These are phyloP conservation scores for Diplodia corticola DNA, from an alignment of 2,329 filamentous ascomycete genomes.

Conservation along the genomic window DNA sequence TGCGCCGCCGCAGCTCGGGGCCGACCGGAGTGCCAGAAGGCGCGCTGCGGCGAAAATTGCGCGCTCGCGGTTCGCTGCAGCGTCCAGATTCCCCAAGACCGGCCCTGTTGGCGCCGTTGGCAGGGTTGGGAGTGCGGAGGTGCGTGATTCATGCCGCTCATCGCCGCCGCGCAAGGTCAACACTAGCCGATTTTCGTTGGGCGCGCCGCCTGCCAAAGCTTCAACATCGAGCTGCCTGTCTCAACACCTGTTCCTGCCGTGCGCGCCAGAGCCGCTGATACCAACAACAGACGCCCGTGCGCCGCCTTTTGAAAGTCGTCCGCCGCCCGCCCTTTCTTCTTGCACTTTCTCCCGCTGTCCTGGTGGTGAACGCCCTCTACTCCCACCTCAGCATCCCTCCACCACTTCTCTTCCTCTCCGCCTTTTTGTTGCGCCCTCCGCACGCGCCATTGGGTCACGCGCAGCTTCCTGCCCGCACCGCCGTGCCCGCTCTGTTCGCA, in stretches of 20 bases:
- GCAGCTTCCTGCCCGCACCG: not conserved
- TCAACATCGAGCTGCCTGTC: constrained; percentile 16
- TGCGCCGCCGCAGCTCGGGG: not conserved
- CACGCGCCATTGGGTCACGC: constrained; percentile 19
- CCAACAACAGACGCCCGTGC: constrained; percentile 15
- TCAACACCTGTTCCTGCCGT: constrained; percentile 19
- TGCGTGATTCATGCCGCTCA: constrained; percentile 12
- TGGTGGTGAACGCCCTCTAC: constrained; percentile 26
- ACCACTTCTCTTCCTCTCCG: constrained; percentile 24
- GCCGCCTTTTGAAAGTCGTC: constrained; percentile 6
- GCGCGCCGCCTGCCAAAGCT: constrained; percentile 19
- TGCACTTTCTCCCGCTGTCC: constrained; percentile 27
- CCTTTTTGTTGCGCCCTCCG: constrained; percentile 26
- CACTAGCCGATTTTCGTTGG: constrained; percentile 25
- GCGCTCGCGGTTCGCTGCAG: constrained; percentile 1
- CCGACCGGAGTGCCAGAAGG: not conserved
- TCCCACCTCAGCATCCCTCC: constrained; percentile 24
- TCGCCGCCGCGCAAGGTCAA: constrained; percentile 12
- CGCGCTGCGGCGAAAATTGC: constrained; percentile 12
- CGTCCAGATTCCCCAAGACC: not conserved
- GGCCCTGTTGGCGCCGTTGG: not conserved
- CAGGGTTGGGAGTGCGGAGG: constrained; percentile 18
- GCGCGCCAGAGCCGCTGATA: constrained; percentile 1
- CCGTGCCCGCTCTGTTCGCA: constrained; percentile 9
- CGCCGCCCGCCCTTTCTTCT: constrained; percentile 25